Conservation (phyloP, 148 eudicot species). For the Dysphania ambrosioides region DNA sequence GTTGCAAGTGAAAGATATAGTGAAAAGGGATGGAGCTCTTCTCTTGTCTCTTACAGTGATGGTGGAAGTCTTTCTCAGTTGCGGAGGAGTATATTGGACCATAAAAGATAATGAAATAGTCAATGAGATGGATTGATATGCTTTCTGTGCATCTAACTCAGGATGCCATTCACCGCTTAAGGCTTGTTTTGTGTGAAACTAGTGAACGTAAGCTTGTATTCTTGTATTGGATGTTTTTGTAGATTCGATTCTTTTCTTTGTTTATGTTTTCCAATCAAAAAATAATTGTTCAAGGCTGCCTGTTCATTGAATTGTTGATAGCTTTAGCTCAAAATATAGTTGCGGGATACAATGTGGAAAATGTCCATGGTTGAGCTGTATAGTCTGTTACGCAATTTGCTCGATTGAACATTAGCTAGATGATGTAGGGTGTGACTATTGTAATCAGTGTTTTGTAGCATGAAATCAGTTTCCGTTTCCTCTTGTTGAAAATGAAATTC, state of each 20-base stretch:
- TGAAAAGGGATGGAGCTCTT: slow-evolving; percentile 8
- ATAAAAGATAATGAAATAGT: slow-evolving; percentile 19
- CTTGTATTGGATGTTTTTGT: slow-evolving; percentile 21
- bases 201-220: slow-evolving; percentile 27
- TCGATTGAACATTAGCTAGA: slow-evolving; percentile 10
- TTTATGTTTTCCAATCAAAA: slow-evolving; percentile 10
- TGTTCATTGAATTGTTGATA: slow-evolving; percentile 26
- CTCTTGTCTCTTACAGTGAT: slow-evolving; percentile 9
- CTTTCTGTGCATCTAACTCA: slow-evolving; percentile 8
- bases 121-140: background rate
- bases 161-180: slow-evolving; percentile 15
- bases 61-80: slow-evolving; percentile 16
- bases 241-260: slow-evolving; percentile 19
- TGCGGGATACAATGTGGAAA: slow-evolving; percentile 3
- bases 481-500: background rate
- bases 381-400: slow-evolving; percentile 15
- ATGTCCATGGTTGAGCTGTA: slow-evolving; percentile 13
- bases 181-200: slow-evolving; percentile 20
- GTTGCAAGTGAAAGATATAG: slow-evolving; percentile 28
- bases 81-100: slow-evolving; percentile 24
- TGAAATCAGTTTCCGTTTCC: background rate
- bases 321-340: slow-evolving; percentile 3
- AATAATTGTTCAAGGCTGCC: slow-evolving; percentile 19
- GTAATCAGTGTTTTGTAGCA: slow-evolving; percentile 15
- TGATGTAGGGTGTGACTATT: slow-evolving; percentile 10